These are phyloP conservation scores for Neopestalotiopsis sp. DNA, from an alignment of 2,329 filamentous ascomycete species.

Conservation along the genomic window DNA sequence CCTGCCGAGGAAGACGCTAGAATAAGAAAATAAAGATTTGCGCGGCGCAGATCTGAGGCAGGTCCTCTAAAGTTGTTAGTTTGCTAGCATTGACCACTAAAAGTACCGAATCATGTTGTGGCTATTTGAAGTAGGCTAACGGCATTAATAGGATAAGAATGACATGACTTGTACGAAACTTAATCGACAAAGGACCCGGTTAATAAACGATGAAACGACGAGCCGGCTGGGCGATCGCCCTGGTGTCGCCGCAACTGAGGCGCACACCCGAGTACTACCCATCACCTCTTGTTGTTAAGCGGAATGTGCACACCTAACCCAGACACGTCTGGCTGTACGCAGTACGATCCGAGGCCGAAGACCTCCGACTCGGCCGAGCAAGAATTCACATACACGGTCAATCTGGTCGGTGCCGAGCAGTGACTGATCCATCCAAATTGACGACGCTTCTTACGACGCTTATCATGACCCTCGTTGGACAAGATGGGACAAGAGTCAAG, in stretches of 20 bases:
- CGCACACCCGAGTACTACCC: too few species aligned
- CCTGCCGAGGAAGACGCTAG: not conserved
- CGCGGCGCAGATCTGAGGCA: not conserved
- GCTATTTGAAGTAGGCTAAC: not conserved
- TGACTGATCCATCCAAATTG: not conserved
- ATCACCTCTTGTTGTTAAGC: too few species aligned
- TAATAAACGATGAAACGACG: not conserved
- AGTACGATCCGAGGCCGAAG: not conserved
- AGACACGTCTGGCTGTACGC: too few species aligned
- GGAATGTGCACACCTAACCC: too few species aligned
- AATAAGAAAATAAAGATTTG: not conserved
- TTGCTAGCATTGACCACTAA: not conserved
- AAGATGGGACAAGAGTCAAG: not conserved
- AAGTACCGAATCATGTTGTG: constrained; percentile 1
- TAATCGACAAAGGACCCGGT: not conserved
- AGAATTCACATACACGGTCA: not conserved
- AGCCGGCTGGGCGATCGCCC: not conserved
- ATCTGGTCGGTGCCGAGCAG: not conserved
- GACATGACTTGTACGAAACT: not conserved
- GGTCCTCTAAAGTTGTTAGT: not conserved
- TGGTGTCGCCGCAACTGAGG: too few species aligned
- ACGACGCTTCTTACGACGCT: not conserved
- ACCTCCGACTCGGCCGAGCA: not conserved
- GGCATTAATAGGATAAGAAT: not conserved
- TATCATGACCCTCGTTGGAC: not conserved